These are phyloP conservation scores for Alternaria triticina DNA, from an alignment of 2,329 filamentous ascomycete genomes.

Conservation along the genomic window DNA sequence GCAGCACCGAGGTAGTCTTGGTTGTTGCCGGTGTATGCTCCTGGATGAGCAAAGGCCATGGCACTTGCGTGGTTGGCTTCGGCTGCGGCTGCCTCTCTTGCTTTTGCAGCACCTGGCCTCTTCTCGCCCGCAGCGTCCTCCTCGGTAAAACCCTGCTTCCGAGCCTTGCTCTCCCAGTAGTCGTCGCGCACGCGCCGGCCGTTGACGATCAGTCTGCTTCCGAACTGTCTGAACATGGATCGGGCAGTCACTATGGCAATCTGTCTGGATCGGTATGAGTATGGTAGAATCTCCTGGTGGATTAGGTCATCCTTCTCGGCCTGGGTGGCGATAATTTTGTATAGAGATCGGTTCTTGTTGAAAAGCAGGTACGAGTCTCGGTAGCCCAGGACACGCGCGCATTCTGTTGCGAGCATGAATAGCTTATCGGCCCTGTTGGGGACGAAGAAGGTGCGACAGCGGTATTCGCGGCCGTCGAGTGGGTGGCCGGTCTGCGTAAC, in stretches of 20 bases:
- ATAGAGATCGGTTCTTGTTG: constrained; percentile 96
- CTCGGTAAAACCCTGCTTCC: constrained; percentile 97
- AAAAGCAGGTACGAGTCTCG: constrained; percentile 97
- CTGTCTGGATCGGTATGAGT: constrained; percentile 96
- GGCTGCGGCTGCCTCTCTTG: constrained; percentile 79
- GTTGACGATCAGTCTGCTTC: constrained; percentile 88
- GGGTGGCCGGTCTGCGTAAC: constrained; percentile 83
- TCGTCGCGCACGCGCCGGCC: constrained; percentile 93
- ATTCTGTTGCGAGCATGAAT: constrained; percentile 98
- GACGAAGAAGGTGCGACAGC: constrained; percentile 91
- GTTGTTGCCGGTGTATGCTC: constrained; percentile 40
- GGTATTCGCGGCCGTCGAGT: constrained; percentile 83
- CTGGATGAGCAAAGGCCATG: constrained; percentile 40
- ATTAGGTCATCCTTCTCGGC: constrained; percentile 97
- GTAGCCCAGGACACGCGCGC: constrained; percentile 90
- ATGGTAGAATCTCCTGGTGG: constrained; percentile 90
- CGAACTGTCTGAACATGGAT: constrained; percentile 99
- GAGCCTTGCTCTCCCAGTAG: constrained; percentile 97
- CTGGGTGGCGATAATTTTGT: constrained; percentile 97
- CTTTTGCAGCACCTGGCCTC: constrained; percentile 87
- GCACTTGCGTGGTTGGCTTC: constrained; percentile 63
- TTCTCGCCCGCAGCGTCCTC: constrained; percentile 96
- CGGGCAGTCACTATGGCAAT: constrained; percentile 97
- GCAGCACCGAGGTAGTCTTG: constrained; percentile 41
- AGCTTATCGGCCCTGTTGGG: constrained; percentile 90